Conservation (phyloP, 2,329 filamentous ascomycete species). For the Daldinia sp. region DNA sequence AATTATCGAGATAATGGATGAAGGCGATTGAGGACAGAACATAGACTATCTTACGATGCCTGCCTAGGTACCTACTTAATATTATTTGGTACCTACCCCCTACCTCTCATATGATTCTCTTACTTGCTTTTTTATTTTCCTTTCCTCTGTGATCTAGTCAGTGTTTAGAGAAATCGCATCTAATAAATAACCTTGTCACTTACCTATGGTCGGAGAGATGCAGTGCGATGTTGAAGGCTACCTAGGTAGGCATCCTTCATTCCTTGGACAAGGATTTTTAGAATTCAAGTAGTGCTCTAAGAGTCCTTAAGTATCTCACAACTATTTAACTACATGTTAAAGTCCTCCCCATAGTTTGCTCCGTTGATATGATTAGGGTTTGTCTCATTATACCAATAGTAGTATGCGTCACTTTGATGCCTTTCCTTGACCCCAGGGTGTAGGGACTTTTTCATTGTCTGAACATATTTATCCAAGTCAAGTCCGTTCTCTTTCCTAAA, state of each 20-base stretch:
- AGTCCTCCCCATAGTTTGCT: constrained; percentile 26
- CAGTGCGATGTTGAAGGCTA: too few species aligned
- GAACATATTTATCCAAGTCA: constrained; percentile 34
- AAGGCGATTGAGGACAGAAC: not conserved
- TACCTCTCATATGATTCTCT: too few species aligned
- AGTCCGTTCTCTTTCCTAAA: constrained; percentile 32
- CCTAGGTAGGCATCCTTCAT: too few species aligned
- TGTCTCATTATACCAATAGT: constrained; percentile 26
- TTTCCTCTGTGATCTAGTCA: too few species aligned
- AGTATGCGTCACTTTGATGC: constrained; percentile 32
- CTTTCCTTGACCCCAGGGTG: constrained; percentile 29
- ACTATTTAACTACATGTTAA: constrained; percentile 27
- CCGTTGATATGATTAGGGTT: constrained; percentile 31
- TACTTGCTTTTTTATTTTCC: too few species aligned
- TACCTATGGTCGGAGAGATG: too few species aligned
- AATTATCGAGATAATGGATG: not conserved
- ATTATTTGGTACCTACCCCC: too few species aligned
- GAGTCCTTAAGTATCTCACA: not conserved
- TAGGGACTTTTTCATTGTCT: constrained; percentile 29
- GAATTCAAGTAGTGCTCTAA: too few species aligned
- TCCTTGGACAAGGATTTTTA: too few species aligned
- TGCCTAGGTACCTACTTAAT: not conserved
- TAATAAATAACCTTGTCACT: too few species aligned
- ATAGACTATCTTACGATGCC: not conserved
- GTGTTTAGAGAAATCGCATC: too few species aligned